Evolutionary conservation across 352 stramenopile genomes (phyloP).

Genomic region (Pythium sukuiense): DNA sequence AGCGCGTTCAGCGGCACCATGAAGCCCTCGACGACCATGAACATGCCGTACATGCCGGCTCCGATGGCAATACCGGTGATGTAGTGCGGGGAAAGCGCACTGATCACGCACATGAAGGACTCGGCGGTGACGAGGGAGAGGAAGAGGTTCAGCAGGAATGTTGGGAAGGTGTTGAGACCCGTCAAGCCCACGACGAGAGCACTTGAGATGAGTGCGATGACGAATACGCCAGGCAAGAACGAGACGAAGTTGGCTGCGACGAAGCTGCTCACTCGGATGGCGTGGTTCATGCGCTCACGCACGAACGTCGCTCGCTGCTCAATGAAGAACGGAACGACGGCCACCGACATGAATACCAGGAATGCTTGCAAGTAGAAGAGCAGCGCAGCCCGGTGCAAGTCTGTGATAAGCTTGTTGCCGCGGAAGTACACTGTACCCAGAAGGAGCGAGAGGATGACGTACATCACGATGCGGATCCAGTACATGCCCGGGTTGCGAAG

Average conservation of each 20-base stretch:
- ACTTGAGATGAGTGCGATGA: conserved; percentile 43
- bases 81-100: conserved; percentile 46
- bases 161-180: conserved; percentile 33
- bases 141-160: conserved; percentile 44
- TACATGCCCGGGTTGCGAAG: conserved; percentile 67
- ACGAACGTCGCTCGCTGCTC: conserved; percentile 71
- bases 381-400: conserved; percentile 44
- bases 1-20: conserved; percentile 45
- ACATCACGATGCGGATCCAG: conserved; percentile 69
- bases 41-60: conserved; percentile 52
- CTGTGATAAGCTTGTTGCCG: conserved; percentile 38
- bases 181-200: conserved; percentile 31
- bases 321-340: conserved; percentile 86
- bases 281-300: conserved; percentile 66
- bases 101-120: conserved; percentile 47
- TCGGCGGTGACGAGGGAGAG: conserved; percentile 50
- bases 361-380: conserved; percentile 88
- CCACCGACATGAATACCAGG: conserved; percentile 89
- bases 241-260: conserved; percentile 50
- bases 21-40: conserved; percentile 56
- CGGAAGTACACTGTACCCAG: conserved; percentile 64
- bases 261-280: conserved; percentile 54
- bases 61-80: conserved; percentile 55
- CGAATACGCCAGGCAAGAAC: conserved; percentile 43
- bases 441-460: conserved; percentile 62